A percentile compares a stretch with the other conserved stretches of the same genome.
Conservation (phyloP, 495 filamentous ascomycete species). For the Schizothecium vesticola region DNA sequence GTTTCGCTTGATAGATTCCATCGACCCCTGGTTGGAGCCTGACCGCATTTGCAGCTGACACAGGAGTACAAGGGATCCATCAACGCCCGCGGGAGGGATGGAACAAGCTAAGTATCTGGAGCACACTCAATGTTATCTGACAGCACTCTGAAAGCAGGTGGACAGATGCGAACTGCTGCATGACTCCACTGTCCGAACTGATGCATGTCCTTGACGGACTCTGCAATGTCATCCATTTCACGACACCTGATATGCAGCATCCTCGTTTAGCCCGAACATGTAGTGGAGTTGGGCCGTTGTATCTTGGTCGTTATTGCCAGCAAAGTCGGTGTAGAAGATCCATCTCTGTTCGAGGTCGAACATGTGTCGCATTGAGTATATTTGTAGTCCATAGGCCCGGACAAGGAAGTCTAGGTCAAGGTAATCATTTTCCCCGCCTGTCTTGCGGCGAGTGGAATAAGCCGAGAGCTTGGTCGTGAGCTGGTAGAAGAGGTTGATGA, state of each 20-base stretch:
- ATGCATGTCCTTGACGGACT: background rate
- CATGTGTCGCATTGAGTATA: background rate
- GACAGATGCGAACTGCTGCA: no score
- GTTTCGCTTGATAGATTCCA: background rate
- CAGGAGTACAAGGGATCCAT: background rate
- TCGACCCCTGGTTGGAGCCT: background rate
- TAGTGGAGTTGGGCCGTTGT: background rate
- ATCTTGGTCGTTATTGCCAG: background rate
- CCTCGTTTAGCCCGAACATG: background rate
- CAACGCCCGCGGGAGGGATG: no score
- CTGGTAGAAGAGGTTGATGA: background rate
- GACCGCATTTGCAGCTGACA: background rate
- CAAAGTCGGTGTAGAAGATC: background rate
- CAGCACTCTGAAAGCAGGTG: no score
- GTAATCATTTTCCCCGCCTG: background rate
- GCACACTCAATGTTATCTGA: no score
- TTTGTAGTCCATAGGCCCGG: background rate
- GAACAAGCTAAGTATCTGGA: no score
- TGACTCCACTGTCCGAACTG: background rate
- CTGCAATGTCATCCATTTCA: background rate
- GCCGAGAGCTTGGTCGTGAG: background rate
- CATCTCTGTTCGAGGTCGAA: background rate
- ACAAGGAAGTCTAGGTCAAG: background rate
- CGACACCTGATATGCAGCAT: no score
- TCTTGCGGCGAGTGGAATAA: background rate